phyloP scores from a whole-genome alignment of 106 monocot genomes.

The Acorus calamus region DNA sequence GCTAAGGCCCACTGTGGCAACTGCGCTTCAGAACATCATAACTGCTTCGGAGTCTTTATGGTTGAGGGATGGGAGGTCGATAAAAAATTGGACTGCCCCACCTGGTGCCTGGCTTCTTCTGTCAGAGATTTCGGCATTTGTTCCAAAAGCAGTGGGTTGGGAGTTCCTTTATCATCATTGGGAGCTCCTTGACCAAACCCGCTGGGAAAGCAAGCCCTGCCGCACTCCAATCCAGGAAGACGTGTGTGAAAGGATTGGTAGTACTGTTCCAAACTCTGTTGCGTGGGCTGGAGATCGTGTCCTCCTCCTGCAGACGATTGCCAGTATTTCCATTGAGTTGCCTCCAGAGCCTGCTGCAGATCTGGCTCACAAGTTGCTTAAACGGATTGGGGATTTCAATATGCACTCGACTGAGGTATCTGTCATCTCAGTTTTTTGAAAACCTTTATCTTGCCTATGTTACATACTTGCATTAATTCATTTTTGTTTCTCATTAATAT shows the following conservation, averaged over 20 bases:
- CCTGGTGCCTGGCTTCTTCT: slow-evolving; percentile 84
- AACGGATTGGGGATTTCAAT: slow-evolving; percentile 65
- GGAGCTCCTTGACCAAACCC: slow-evolving; percentile 69
- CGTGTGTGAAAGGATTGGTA: slow-evolving; percentile 11
- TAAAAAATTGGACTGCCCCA: slow-evolving; percentile 84
- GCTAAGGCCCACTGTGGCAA: slow-evolving; percentile 46
- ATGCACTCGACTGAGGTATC: slow-evolving; percentile 79
- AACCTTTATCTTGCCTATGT: neutral
- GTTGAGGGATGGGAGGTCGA: slow-evolving; percentile 39
- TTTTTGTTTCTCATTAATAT: neutral
- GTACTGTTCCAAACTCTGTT: slow-evolving; percentile 30
- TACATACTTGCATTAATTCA: neutral
- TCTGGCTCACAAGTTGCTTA: slow-evolving; percentile 63
- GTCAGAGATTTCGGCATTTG: slow-evolving; percentile 66
- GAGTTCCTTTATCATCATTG: slow-evolving; percentile 92
- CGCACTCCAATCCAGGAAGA: slow-evolving; percentile 3
- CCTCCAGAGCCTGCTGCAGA: slow-evolving; percentile 81
- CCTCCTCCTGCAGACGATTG: slow-evolving; percentile 65
- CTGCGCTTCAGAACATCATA: slow-evolving; percentile 74
- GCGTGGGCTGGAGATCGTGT: slow-evolving; percentile 85
- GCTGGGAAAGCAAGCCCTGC: neutral
- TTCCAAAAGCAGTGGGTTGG: slow-evolving; percentile 72
- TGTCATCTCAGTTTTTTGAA: neutral
- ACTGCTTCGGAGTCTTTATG: slow-evolving; percentile 64
- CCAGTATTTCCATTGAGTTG: slow-evolving; percentile 78